Evolutionary conservation across 2,329 filamentous ascomycete species (phyloP), one percentile per base, ranked within the genome.

Genomic region (Meredithiella fracta): DNA sequence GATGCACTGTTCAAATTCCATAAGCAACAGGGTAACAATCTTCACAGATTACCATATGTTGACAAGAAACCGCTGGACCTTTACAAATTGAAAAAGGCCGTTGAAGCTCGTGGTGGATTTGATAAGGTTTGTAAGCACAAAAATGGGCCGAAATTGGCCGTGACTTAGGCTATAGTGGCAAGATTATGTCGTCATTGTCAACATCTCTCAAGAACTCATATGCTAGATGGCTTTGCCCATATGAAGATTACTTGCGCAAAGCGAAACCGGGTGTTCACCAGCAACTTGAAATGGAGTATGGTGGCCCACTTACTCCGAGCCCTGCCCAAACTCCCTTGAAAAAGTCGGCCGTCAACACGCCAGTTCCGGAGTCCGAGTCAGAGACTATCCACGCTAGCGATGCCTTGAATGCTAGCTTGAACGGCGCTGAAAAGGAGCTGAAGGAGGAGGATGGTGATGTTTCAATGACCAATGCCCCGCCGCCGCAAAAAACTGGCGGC

Each of bases 111-210:
- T 60, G 92, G 92, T 50, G 92, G 92, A 2, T 98, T 98, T 63
- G 90, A 96, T 56, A 86, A 86, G 65, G 92, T 98, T 47, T 98
- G 92, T 76, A 96, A 95, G 69, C 77, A 84, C 56, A 98, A 98
- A 97, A 97, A 72, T 98, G 92, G 92, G 92, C 92, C 15, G 92
- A 98, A 68, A 97, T 98, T 63, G 92, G 92, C 34, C 82, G 92
- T 64, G 92, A 97, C 66, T 72, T 98, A 51, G 92, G 92, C 55
- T 98, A 98, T 69, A 97, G 91, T 65, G 92, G 92, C 66, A 98
- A 98, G 73, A 98, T 98, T 60, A 98, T 98, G 92, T 97, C 91
- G 1, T 97, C 92, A 7, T 73, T 98, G 50, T 98, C 92, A 4
- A 98, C 92, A 0, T 97, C 92, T 3, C 77, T 98, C 44, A 98